These are phyloP conservation scores for Melanogaster broomeanus DNA, from an alignment of 768 basidiomycete genomes.

Conservation along the genomic window DNA sequence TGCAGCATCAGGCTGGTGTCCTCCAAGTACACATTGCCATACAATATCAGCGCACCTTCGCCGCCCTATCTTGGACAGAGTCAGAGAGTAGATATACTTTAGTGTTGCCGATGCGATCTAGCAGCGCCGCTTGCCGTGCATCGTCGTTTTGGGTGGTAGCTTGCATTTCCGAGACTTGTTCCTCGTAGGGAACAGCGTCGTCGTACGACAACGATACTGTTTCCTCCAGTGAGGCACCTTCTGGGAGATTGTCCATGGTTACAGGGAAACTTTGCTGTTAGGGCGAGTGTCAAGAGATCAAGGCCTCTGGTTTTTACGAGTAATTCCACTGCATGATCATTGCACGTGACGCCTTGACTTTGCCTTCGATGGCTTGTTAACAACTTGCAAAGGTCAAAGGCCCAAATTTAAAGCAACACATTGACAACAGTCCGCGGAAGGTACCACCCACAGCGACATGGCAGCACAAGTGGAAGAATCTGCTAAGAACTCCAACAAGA, in stretches of 20 bases:
- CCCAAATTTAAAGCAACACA: too few species aligned
- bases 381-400: too few species aligned
- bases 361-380: too few species aligned
- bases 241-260: constrained; percentile 52
- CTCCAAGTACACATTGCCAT: constrained; percentile 37
- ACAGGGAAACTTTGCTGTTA: neutral
- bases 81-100: constrained; percentile 83
- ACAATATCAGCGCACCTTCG: constrained; percentile 70
- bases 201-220: constrained; percentile 50
- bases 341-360: constrained; percentile 18
- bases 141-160: constrained; percentile 33
- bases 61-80: constrained; percentile 53
- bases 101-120: constrained; percentile 66
- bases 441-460: constrained; percentile 16
- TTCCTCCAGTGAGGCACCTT: constrained; percentile 34
- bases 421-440: too few species aligned
- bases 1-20: constrained; percentile 48
- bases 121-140: constrained; percentile 39
- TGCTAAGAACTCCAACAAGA: constrained; percentile 79
- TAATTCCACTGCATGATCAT: too few species aligned
- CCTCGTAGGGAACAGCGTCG: constrained; percentile 56
- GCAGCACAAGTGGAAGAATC: constrained; percentile 32
- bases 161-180: constrained; percentile 43
- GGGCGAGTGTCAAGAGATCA: too few species aligned
- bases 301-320: too few species aligned